A percentile compares a stretch with the other conserved stretches of the same genome.
Conservation (phyloP, 1,284 basidiomycete genomes). For the Austroboletus novae-zelandiae region DNA sequence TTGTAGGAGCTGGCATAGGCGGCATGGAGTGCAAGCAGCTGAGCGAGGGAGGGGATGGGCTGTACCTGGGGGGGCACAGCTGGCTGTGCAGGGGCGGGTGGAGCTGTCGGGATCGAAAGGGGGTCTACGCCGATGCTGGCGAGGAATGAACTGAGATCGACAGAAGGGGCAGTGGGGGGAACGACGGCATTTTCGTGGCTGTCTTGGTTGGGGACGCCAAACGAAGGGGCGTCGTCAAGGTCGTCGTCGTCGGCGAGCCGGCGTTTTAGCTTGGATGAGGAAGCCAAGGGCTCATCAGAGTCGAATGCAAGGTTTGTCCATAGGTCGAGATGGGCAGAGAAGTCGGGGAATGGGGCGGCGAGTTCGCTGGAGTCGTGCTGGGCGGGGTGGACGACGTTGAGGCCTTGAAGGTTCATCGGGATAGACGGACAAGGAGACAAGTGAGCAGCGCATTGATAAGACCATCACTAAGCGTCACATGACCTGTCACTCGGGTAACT, state of each 20-base stretch:
- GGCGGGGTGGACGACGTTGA: slow-evolving; percentile 67
- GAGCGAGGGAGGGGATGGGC: slow-evolving; percentile 55
- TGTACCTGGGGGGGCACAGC: slow-evolving; percentile 15
- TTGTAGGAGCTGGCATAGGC: slow-evolving; percentile 27
- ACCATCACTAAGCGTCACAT: slow-evolving; percentile 18
- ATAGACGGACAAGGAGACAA: background rate
- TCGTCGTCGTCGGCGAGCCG: slow-evolving; percentile 44
- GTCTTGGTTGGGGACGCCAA: slow-evolving; percentile 49
- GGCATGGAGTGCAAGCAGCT: slow-evolving; percentile 60
- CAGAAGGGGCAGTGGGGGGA: slow-evolving; percentile 34
- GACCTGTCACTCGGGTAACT: slow-evolving; percentile 4
- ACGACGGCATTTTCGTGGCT: slow-evolving; percentile 60
- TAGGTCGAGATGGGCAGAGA: slow-evolving; percentile 75
- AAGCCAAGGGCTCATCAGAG: slow-evolving; percentile 58
- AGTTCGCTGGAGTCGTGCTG: slow-evolving; percentile 57
- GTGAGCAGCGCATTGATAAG: slow-evolving; percentile 17
- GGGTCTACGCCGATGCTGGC: slow-evolving; percentile 64
- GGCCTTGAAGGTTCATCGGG: slow-evolving; percentile 61
- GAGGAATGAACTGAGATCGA: slow-evolving; percentile 59
- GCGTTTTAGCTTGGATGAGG: slow-evolving; percentile 34
- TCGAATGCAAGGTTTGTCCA: slow-evolving; percentile 84
- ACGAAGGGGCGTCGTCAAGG: slow-evolving; percentile 31
- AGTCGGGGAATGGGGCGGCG: slow-evolving; percentile 62
- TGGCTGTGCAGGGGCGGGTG: slow-evolving; percentile 12
- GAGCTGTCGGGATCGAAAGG: slow-evolving; percentile 36